Conservation (phyloP, 2,329 filamentous ascomycete species). For the Penicillium psychrosexuale region DNA sequence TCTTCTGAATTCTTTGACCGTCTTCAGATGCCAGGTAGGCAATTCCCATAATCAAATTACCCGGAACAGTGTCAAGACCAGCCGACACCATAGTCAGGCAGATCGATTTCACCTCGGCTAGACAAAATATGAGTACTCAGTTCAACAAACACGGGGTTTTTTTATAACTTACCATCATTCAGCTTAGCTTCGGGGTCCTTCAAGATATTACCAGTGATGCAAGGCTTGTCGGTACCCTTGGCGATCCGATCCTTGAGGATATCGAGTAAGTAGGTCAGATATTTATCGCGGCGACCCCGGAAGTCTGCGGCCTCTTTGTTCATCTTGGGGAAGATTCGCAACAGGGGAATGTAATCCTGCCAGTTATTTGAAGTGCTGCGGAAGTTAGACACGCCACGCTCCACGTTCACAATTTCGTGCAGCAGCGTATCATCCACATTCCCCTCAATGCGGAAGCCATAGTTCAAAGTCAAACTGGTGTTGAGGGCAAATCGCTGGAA, state of each 20-base stretch:
- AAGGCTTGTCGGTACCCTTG: constrained; percentile 64
- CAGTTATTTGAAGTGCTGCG: constrained; percentile 78
- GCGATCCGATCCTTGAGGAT: constrained; percentile 61
- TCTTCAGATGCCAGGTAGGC: constrained; percentile 67
- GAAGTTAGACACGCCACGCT: constrained; percentile 72
- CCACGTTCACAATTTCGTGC: constrained; percentile 70
- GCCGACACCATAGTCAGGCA: constrained; percentile 79
- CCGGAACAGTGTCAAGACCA: constrained; percentile 76
- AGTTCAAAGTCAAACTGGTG: constrained; percentile 73
- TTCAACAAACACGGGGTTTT: constrained; percentile 3
- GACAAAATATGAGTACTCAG: constrained; percentile 38
- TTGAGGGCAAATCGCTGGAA: constrained; percentile 75
- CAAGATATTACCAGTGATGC: constrained; percentile 67
- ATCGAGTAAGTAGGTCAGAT: constrained; percentile 58
- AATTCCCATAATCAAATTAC: constrained; percentile 75
- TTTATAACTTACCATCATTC: constrained; percentile 54
- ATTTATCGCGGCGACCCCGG: constrained; percentile 65
- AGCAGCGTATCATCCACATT: constrained; percentile 66
- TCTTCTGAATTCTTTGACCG: constrained; percentile 67
- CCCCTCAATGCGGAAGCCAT: constrained; percentile 71
- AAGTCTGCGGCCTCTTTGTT: constrained; percentile 64
- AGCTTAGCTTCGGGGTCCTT: constrained; percentile 68
- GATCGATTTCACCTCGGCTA: constrained; percentile 74
- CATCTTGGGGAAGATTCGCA: constrained; percentile 62
- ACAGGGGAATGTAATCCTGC: constrained; percentile 77